These are phyloP conservation scores for Fusarium circinatum DNA, from an alignment of 2,329 filamentous ascomycete genomes.

Conservation along the genomic window DNA sequence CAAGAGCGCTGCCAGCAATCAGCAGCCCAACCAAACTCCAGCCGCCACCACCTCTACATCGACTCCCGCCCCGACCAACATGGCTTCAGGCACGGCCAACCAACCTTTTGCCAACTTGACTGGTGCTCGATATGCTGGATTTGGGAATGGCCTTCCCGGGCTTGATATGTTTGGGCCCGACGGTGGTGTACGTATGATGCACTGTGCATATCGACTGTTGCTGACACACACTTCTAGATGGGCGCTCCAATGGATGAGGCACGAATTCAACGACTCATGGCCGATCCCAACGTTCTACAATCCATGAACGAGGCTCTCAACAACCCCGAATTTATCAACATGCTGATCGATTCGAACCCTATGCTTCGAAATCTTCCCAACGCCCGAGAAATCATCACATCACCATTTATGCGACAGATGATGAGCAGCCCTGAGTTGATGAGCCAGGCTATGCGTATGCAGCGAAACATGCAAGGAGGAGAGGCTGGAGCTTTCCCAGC, in stretches of 20 bases:
- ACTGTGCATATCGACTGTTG: neutral
- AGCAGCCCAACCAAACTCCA: slow-evolving; percentile 48
- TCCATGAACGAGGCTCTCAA: slow-evolving; percentile 94
- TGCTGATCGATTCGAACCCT: slow-evolving; percentile 93
- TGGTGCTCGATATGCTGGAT: slow-evolving; percentile 91
- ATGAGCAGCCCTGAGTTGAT: slow-evolving; percentile 91
- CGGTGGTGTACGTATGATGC: slow-evolving; percentile 77
- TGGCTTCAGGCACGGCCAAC: slow-evolving; percentile 84
- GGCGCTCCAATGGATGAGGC: slow-evolving; percentile 85
- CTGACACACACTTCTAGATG: slow-evolving; percentile 69
- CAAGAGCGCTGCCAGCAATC: slow-evolving; percentile 93
- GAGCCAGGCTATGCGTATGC: slow-evolving; percentile 83
- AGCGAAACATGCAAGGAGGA: slow-evolving; percentile 72
- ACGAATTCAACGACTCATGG: slow-evolving; percentile 83
- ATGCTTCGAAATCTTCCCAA: slow-evolving; percentile 79
- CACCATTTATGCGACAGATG: slow-evolving; percentile 89
- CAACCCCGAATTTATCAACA: slow-evolving; percentile 93
- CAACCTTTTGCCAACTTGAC: slow-evolving; percentile 92
- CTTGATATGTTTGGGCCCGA: slow-evolving; percentile 92
- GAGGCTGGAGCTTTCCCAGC: slow-evolving; percentile 78
- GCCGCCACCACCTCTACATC: slow-evolving; percentile 54
- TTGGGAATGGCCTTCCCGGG: slow-evolving; percentile 82
- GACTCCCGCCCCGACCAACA: slow-evolving; percentile 71
- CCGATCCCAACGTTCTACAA: slow-evolving; percentile 86
- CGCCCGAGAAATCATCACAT: slow-evolving; percentile 86